Conservation (phyloP, 2,329 filamentous ascomycete genomes). For the Ilyonectria mors-panacis region DNA sequence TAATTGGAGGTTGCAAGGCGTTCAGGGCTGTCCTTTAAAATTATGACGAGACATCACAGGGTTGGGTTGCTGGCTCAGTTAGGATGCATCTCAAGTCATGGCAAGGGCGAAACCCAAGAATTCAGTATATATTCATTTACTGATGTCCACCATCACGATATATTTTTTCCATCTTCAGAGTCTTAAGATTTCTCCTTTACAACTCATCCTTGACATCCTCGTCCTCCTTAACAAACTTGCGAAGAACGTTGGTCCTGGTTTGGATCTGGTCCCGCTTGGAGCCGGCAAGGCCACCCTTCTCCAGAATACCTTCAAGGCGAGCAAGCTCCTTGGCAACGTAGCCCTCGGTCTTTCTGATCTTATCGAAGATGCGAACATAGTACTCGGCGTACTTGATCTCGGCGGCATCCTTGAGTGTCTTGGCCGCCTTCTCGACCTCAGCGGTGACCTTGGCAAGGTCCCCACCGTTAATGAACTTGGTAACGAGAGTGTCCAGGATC, state of each 20-base stretch:
- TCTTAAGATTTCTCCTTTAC: conserved; percentile 46
- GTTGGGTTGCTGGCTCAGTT: conserved; percentile 30
- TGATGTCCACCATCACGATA: conserved; percentile 26
- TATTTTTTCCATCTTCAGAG: conserved; percentile 25
- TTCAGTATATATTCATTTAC: conserved; percentile 37
- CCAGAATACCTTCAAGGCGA: conserved; percentile 83
- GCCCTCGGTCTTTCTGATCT: conserved; percentile 82
- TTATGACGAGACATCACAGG: conserved; percentile 29
- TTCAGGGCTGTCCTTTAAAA: conserved; percentile 37
- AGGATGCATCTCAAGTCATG: conserved; percentile 33
- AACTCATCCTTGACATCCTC: conserved; percentile 71
- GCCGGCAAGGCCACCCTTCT: conserved; percentile 87
- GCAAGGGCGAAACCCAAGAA: conserved; percentile 40
- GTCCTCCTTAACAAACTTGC: conserved; percentile 76
- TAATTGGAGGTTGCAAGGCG: conserved; percentile 26
- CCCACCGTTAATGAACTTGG: conserved; percentile 78
- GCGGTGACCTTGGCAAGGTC: conserved; percentile 74
- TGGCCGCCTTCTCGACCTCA: conserved; percentile 81
- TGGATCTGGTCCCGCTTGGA: conserved; percentile 92
- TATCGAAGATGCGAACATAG: conserved; percentile 92
- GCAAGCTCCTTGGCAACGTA: conserved; percentile 90
- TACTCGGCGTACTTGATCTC: conserved; percentile 89
- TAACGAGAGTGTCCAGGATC: conserved; percentile 81
- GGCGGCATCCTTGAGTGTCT: conserved; percentile 72
- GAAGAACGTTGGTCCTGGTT: conserved; percentile 89